Conservation (phyloP, 495 filamentous ascomycete species). For the Cenococcum geophilum region DNA sequence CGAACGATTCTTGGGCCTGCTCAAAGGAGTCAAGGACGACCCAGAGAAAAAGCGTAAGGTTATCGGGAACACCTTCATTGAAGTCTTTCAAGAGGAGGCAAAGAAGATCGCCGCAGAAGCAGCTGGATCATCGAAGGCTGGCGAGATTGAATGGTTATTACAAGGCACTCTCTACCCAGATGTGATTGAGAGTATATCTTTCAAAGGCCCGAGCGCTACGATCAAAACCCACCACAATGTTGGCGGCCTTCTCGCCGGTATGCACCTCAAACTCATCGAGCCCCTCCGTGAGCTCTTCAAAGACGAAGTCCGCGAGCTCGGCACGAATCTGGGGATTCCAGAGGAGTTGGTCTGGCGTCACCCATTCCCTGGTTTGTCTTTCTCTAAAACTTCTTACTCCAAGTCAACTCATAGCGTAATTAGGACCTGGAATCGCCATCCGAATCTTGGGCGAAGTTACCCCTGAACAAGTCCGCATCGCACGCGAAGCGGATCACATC, state of each 20-base stretch:
- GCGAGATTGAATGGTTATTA: slow-evolving; percentile 73
- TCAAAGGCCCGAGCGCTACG: slow-evolving; percentile 73
- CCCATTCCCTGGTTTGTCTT: slow-evolving; percentile 73
- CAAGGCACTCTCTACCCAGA: slow-evolving; percentile 81
- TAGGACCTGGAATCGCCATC: slow-evolving; percentile 87
- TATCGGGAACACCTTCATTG: slow-evolving; percentile 81
- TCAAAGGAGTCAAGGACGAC: slow-evolving; percentile 67
- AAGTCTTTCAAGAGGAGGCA: slow-evolving; percentile 78
- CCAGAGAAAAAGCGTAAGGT: slow-evolving; percentile 93
- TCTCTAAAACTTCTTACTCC: no score
- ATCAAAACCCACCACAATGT: slow-evolving; percentile 89
- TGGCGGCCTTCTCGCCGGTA: slow-evolving; percentile 57
- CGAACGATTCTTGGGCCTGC: slow-evolving; percentile 62
- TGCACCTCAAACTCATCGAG: slow-evolving; percentile 66
- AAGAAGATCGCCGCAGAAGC: slow-evolving; percentile 66
- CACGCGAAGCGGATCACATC: slow-evolving; percentile 74
- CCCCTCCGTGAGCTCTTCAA: slow-evolving; percentile 77
- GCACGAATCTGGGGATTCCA: slow-evolving; percentile 67
- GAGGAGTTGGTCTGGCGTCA: slow-evolving; percentile 77
- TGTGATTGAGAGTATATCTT: slow-evolving; percentile 75
- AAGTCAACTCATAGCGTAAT: no score
- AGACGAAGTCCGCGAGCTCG: slow-evolving; percentile 77
- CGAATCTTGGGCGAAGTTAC: slow-evolving; percentile 87
- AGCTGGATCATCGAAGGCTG: slow-evolving; percentile 52
- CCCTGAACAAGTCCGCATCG: slow-evolving; percentile 69